Base-by-base conservation (phyloP, 257 asterid genomes). In the Solanum raphanifolium region DNA sequence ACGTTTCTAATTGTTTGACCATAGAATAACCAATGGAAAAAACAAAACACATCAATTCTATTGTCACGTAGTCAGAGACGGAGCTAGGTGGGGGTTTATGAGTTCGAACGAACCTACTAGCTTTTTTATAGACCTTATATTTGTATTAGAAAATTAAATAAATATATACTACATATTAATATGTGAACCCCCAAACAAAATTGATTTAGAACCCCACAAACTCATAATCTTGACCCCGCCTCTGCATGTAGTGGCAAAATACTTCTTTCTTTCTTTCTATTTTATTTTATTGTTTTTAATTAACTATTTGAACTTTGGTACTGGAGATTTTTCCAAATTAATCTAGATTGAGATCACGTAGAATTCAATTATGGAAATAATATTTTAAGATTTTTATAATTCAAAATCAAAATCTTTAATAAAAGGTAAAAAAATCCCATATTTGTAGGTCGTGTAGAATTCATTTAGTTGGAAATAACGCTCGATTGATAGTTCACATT, bases 371-470 rank as follows among this genome's bases (percentile, higher is more conserved):
- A 62, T 23, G 15, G 31, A 62, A 23, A 23, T 62, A 62, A 10
- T 55, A 21, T 21, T 62, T 62, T 4, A 62, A 62, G 29, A 23
- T 62, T 23, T 23, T 9, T 62, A 21, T 62, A 62, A 23, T 9
- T 62, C 29, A 62, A 62, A 62, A 0, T 62, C 29, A 62, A 23
- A 9, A 9, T 62, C 7, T 62, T 9, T 23, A 9, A 9, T 0
- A 0, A 62, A 18, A 62, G 6, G 6, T 62, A 8, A 8, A 20
- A 16, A 8, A 58, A 58, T 58, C 0, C 0, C 29, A 23, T 62
- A 62, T 9, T 62, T 21, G 1, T 0, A 62, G 6, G 1, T 55
- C 21, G 23, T 20, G 4, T 55, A 7, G 4, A 1, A 52, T 55
- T 55, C 9, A 18, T 55, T 55, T 55, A 58, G 11, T 20, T 20